Base-by-base conservation (phyloP, 1,284 basidiomycete species). In the Anthracocystis setariae region DNA sequence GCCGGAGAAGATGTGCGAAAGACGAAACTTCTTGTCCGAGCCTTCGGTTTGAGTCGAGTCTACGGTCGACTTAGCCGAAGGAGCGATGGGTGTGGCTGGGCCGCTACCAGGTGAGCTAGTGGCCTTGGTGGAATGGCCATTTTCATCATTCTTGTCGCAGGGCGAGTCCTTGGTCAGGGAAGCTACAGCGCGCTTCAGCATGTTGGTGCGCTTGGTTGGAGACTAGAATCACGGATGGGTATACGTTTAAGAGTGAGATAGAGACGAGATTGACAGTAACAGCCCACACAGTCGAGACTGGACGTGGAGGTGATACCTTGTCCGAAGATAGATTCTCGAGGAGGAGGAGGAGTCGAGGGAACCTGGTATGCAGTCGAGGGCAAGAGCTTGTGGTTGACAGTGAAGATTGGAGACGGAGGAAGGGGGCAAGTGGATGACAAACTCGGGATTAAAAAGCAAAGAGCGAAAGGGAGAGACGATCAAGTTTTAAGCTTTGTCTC, bases 211-310 rank as follows among this genome's bases (percentile, higher is more conserved):
- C 12, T 39, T 15, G 17, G 20, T 15, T 18, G 8, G 40, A 42
- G 40, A 10, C 40, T 7, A 23, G 21, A 18, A 7, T 21, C 12
- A 29, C 29, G 29, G 12, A 7, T 29, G 29, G 5, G 29, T 29
- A 12, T 29, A 29, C 12, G 29, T 13, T 37, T 37, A 9, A 37
- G 35, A 7, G 23, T 33, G 25, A 29, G 35, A 37, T 15, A n/a
- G n/a, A 20, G 35, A 20, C 18, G 37, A 12, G 35, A 25, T 40
- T 46, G 37, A 46, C 60, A 56, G 43, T 47, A 61, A 49, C 49
- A 61, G 54, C 58, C 64, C 57, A 67, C 64, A 67, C 62, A 58
- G 69, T 72, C 69, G 69, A 72, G 63, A 72, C 69, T 63, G 59
- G 69, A 72, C 63, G 58, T 57, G 54, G 63, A 72, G 55, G 64